A percentile compares a stretch with the other conserved stretches of the same genome.
These are phyloP conservation scores for Cardiospermum halicacabum DNA, from an alignment of 345 rosid species.

Conservation along the genomic window DNA sequence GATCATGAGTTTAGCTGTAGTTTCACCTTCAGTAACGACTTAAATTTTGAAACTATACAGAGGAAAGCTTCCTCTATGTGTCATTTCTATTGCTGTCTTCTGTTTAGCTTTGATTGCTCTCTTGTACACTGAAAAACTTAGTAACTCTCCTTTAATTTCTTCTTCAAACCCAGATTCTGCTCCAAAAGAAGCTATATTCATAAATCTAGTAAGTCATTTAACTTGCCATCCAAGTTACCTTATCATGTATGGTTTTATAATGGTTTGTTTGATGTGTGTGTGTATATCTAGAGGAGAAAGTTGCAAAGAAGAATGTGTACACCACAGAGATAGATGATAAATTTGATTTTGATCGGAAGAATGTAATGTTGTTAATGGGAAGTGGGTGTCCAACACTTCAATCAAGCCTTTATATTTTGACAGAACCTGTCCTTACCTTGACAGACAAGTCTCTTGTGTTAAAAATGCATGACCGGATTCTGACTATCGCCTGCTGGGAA, in stretches of 20 bases:
- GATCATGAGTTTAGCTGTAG: slow-evolving; percentile 33
- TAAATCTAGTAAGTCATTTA: slow-evolving; percentile 66
- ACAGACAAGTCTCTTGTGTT: slow-evolving; percentile 65
- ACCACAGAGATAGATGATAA: slow-evolving; percentile 56
- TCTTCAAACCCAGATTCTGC: slow-evolving; percentile 48
- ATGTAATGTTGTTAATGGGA: slow-evolving; percentile 65
- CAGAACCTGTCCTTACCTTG: slow-evolving; percentile 73
- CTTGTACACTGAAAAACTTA: slow-evolving; percentile 54
- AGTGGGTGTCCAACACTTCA: slow-evolving; percentile 72
- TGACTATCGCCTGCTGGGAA: slow-evolving; percentile 73
- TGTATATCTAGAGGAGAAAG: slow-evolving; percentile 23
- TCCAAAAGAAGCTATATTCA: slow-evolving; percentile 32
- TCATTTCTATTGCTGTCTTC: slow-evolving; percentile 38
- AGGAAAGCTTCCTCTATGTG: slow-evolving; percentile 59
- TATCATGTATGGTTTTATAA: no score
- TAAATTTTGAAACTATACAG: slow-evolving; percentile 34
- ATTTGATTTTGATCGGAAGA: slow-evolving; percentile 91
- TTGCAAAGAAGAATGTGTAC: slow-evolving; percentile 24
- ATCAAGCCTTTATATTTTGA: slow-evolving; percentile 69
- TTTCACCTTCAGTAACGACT: slow-evolving; percentile 19
- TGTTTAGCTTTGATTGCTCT: slow-evolving; percentile 53
- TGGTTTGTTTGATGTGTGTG: background rate
- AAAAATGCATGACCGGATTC: slow-evolving; percentile 65
- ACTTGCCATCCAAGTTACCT: no score
- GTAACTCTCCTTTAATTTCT: slow-evolving; percentile 35